These are phyloP conservation scores for Phytophthora hybrid DNA, from an alignment of 352 stramenopile species.

Conservation along the genomic window DNA sequence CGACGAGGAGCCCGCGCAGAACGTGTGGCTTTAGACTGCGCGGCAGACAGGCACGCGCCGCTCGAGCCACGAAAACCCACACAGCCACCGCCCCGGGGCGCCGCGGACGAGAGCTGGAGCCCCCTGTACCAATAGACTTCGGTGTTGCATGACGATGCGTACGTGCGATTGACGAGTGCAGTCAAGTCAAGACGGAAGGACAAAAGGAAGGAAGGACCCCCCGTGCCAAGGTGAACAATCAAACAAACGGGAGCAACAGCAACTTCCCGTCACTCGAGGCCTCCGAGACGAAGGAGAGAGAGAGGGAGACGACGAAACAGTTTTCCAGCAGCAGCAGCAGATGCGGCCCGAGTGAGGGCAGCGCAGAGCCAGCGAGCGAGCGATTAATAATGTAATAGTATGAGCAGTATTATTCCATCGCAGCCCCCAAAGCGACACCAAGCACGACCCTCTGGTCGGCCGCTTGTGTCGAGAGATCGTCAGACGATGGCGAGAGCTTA, in stretches of 20 bases:
- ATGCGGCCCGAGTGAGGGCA: constrained; percentile 31
- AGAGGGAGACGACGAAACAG: constrained; percentile 7
- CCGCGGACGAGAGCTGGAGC: constrained; percentile 43
- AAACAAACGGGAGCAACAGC: no score
- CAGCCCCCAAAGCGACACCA: background rate
- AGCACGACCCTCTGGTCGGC: background rate
- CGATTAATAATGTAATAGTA: constrained; percentile 61
- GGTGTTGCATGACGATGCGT: constrained; percentile 43
- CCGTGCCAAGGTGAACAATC: no score
- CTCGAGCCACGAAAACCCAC: constrained; percentile 9
- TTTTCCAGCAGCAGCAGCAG: constrained; percentile 27
- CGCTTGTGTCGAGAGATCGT: constrained; percentile 9
- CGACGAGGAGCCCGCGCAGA: constrained; percentile 74
- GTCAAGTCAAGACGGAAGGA: constrained; percentile 30
- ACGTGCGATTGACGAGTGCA: constrained; percentile 50
- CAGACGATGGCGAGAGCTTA: constrained; percentile 41
- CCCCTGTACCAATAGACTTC: constrained; percentile 49
- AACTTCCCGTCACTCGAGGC: no score
- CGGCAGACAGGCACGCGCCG: constrained; percentile 3
- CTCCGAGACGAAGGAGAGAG: background rate
- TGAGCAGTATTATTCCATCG: constrained; percentile 46
- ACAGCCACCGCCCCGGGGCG: constrained; percentile 19
- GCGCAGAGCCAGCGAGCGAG: constrained; percentile 23
- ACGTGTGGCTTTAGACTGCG: constrained; percentile 77
- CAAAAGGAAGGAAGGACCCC: no score